A percentile compares a stretch with the other conserved stretches of the same genome.
Conservation (phyloP, 2,329 filamentous ascomycete species). For the Trichoderma endophyticum region DNA sequence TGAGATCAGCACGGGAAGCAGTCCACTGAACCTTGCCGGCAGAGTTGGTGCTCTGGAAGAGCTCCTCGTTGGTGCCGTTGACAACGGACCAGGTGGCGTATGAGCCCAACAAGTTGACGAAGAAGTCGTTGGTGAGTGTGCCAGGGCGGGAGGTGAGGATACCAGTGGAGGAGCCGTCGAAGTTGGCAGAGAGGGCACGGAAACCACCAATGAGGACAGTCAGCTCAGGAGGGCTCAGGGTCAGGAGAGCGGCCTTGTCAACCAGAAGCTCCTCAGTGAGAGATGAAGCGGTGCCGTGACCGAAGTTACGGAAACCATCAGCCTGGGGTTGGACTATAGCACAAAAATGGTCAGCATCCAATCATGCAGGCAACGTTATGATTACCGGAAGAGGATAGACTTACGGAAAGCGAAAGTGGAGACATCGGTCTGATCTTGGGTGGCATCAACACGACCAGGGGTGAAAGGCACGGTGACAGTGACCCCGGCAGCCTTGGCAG, state of each 20-base stretch:
- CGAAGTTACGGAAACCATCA: constrained; percentile 79
- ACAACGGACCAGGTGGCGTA: constrained; percentile 55
- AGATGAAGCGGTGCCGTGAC: constrained; percentile 57
- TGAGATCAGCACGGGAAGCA: constrained; percentile 64
- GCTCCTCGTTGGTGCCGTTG: constrained; percentile 45
- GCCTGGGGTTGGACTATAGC: constrained; percentile 56
- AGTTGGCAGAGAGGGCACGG: constrained; percentile 67
- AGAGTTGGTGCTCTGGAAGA: constrained; percentile 62
- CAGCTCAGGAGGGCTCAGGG: constrained; percentile 66
- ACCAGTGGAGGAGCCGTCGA: constrained; percentile 62
- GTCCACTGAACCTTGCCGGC: constrained; percentile 65
- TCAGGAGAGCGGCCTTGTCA: constrained; percentile 68
- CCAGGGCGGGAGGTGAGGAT: constrained; percentile 66
- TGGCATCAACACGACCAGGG: constrained; percentile 67
- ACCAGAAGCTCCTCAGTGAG: constrained; percentile 66
- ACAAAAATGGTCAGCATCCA: not conserved
- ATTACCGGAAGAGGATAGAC: not conserved
- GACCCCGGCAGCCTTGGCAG: constrained; percentile 46
- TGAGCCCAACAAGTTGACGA: constrained; percentile 71
- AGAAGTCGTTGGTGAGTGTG: constrained; percentile 74
- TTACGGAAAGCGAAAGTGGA: constrained; percentile 54
- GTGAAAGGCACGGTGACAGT: constrained; percentile 65
- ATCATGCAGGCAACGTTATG: not conserved
- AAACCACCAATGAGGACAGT: constrained; percentile 69
- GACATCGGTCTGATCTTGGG: constrained; percentile 67